Percentiles rank a stretch among this genome's conserved stretches.
Conservation (phyloP, 83 land plant species). For the Thuja plicata region DNA sequence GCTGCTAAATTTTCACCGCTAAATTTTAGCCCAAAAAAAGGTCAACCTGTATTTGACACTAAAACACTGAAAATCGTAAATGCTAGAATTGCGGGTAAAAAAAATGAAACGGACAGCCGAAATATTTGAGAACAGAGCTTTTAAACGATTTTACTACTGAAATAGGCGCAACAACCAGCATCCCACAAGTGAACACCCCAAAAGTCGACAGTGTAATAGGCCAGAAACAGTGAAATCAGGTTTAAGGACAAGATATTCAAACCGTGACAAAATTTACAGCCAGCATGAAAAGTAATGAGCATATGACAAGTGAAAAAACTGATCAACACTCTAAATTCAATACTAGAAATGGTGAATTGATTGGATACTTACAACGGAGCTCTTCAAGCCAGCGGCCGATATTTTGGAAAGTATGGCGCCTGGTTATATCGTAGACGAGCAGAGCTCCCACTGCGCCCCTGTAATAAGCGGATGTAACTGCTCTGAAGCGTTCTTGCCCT, state of each 20-base stretch:
- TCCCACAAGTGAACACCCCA: not conserved
- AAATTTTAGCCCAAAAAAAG: not conserved
- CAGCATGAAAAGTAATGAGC: not conserved
- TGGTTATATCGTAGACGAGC: conserved; percentile 61
- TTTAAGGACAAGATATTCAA: not conserved
- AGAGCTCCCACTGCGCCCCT: conserved; percentile 75
- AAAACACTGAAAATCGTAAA: not conserved
- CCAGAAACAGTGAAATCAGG: not conserved
- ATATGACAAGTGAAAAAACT: not conserved
- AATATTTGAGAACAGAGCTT: not conserved
- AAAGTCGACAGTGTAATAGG: not conserved
- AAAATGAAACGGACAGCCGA: not conserved
- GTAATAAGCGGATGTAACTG: conserved; percentile 71
- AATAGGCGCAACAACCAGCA: not conserved
- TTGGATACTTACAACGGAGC: conserved; percentile 52
- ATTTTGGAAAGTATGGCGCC: conserved; percentile 63
- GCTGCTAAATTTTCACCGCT: too few species aligned
- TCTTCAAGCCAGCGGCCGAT: conserved; percentile 76
- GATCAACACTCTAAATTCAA: not conserved
- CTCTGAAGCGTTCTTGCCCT: conserved; percentile 72
- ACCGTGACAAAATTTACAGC: not conserved
- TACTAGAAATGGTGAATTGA: not conserved
- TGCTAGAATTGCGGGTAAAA: not conserved
- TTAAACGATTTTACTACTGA: not conserved
- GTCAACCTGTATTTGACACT: not conserved